phyloP scores from a whole-genome alignment of 345 rosid species.

The Lepidium sativum region DNA sequence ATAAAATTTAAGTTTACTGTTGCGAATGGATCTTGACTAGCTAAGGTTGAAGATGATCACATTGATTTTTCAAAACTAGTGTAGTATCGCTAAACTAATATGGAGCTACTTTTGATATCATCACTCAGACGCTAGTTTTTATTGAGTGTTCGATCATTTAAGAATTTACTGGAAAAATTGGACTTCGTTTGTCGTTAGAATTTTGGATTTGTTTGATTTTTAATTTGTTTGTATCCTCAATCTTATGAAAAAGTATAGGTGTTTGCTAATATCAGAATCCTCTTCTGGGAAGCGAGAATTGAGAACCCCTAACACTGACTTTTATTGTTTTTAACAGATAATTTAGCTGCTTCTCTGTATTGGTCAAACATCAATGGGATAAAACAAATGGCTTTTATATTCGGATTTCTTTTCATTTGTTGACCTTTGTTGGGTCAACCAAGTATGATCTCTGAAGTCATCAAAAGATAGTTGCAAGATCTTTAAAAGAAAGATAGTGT shows the following conservation, averaged over 20 bases:
- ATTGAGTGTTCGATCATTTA: not conserved
- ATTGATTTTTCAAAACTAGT: slow-evolving; percentile 1
- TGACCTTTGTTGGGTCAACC: slow-evolving; percentile 26
- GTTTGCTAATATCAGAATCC: not conserved
- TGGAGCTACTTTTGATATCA: slow-evolving; percentile 4
- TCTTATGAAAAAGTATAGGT: not conserved
- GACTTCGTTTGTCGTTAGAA: not conserved
- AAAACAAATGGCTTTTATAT: not conserved
- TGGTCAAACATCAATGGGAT: slow-evolving; percentile 21
- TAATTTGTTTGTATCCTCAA: not conserved
- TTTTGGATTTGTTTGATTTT: not conserved
- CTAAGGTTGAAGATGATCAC: slow-evolving; percentile 16
- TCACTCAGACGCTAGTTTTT: not conserved
- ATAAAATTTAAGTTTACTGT: slow-evolving; percentile 16
- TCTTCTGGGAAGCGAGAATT: not conserved
- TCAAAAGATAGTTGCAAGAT: slow-evolving; percentile 5
- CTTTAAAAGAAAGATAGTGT: slow-evolving; percentile 14
- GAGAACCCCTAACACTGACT: slow-evolving; percentile 13
- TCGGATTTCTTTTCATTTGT: not conserved
- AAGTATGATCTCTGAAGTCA: slow-evolving; percentile 22
- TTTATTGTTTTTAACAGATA: slow-evolving; percentile 18
- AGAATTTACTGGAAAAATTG: not conserved
- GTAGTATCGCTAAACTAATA: not conserved
- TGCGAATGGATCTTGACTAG: slow-evolving; percentile 25
- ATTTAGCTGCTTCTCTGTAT: slow-evolving; percentile 16